Conservation (phyloP, 495 filamentous ascomycete genomes). For the Venustampulla echinocandica region DNA sequence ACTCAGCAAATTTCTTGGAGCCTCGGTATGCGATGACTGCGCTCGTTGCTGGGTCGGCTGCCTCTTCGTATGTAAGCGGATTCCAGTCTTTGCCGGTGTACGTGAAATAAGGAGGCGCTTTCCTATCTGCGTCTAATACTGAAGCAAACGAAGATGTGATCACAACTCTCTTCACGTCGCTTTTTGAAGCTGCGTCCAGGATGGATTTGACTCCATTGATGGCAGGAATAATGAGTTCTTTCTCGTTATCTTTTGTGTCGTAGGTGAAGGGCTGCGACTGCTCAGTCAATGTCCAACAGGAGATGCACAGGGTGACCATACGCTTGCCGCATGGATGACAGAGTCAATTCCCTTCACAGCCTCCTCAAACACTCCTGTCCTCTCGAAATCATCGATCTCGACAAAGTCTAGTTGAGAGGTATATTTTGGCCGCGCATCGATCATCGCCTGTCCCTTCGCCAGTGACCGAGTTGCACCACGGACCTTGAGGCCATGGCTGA, state of each 20-base stretch:
- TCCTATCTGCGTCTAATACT: background rate
- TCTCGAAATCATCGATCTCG: slow-evolving; percentile 23
- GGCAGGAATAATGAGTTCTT: slow-evolving; percentile 25
- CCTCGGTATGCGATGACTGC: slow-evolving; percentile 16
- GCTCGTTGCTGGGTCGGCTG: background rate
- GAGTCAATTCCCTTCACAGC: slow-evolving; percentile 21
- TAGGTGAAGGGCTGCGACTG: slow-evolving; percentile 21
- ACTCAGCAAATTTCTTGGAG: slow-evolving; percentile 25
- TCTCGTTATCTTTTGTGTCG: slow-evolving; percentile 19
- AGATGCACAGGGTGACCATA: background rate
- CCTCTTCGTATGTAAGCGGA: slow-evolving; percentile 5
- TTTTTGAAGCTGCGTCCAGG: slow-evolving; percentile 17
- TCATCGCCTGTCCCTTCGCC: slow-evolving; percentile 15
- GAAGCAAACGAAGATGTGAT: slow-evolving; percentile 5
- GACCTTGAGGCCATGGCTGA: slow-evolving; percentile 21
- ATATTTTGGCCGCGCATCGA: slow-evolving; percentile 4
- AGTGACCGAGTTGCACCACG: slow-evolving; percentile 19
- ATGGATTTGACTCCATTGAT: slow-evolving; percentile 25
- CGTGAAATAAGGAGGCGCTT: background rate
- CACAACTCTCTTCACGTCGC: slow-evolving; percentile 21
- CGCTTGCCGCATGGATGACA: slow-evolving; percentile 33
- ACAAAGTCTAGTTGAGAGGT: slow-evolving; percentile 21
- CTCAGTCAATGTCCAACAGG: slow-evolving; percentile 21
- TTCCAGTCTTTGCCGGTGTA: slow-evolving; percentile 10
- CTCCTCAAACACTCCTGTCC: slow-evolving; percentile 15